These are phyloP conservation scores for Tulasnella sp. DNA, from an alignment of 768 basidiomycete genomes.

Conservation along the genomic window DNA sequence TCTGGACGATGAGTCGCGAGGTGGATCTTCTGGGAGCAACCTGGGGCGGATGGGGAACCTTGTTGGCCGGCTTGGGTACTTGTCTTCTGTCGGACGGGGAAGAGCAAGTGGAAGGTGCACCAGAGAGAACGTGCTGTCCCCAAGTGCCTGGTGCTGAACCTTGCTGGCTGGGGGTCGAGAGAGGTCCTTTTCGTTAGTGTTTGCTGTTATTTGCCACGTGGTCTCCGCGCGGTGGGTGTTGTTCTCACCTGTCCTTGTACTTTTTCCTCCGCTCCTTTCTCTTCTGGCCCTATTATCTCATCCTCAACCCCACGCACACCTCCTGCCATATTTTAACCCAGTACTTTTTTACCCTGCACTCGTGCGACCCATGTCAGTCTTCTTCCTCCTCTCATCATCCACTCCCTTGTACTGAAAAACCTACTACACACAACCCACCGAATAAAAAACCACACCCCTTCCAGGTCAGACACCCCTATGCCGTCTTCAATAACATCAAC, in stretches of 20 bases:
- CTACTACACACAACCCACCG: neutral
- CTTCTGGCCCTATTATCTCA: neutral
- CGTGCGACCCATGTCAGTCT: neutral
- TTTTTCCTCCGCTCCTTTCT: neutral
- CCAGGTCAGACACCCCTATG: neutral
- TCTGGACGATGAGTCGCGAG: neutral
- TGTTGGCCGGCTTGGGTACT: neutral
- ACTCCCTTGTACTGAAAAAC: neutral
- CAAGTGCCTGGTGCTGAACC: neutral
- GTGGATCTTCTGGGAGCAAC: neutral
- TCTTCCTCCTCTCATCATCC: slow-evolving; percentile 5
- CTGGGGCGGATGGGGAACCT: neutral
- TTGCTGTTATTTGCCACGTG: neutral
- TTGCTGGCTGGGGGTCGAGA: neutral
- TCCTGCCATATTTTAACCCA: neutral
- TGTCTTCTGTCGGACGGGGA: neutral
- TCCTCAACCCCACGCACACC: neutral
- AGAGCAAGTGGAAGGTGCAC: neutral
- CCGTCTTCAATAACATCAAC: neutral
- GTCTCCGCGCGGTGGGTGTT: neutral
- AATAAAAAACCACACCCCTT: neutral
- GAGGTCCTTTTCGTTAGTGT: neutral
- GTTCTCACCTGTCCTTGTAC: neutral
- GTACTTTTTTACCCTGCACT: neutral
- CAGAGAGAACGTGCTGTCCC: neutral